Conservation (phyloP, 371 early-diverging fungal species). For the Circinella umbellata region DNA sequence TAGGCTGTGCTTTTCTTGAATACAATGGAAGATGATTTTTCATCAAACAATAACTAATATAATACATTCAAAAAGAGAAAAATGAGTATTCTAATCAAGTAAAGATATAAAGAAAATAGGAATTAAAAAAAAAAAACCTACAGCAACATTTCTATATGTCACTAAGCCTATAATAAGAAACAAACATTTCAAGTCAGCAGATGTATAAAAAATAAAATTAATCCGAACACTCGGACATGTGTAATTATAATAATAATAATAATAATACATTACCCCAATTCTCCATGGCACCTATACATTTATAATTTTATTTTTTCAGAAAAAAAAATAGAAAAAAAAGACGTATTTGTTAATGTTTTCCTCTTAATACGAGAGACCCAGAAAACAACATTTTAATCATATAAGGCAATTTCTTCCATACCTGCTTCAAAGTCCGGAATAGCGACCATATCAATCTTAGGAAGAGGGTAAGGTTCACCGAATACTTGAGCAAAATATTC, state of each 20-base stretch:
- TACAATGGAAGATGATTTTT: constrained; percentile 67
- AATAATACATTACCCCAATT: constrained; percentile 79
- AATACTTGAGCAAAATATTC: constrained; percentile 87
- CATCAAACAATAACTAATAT: constrained; percentile 68
- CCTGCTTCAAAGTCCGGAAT: constrained; percentile 90
- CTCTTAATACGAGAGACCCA: neutral
- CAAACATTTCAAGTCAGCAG: neutral
- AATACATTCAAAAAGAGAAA: neutral
- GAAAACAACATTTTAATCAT: neutral
- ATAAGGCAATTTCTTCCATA: constrained; percentile 12
- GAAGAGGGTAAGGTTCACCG: constrained; percentile 84
- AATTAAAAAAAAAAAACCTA: constrained; percentile 5
- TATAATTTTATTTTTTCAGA: too few species aligned
- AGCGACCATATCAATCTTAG: constrained; percentile 90
- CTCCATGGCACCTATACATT: constrained; percentile 74
- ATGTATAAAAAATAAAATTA: neutral
- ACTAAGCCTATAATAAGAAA: constrained; percentile 58
- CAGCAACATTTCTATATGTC: constrained; percentile 81
- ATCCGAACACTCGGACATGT: neutral
- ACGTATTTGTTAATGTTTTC: neutral
- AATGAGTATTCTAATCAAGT: neutral
- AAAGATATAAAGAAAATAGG: neutral
- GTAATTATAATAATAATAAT: neutral
- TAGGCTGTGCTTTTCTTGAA: constrained; percentile 84
- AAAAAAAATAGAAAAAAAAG: neutral